phyloP scores from a whole-genome alignment of 331 rosid genomes.

The Malus hybrid region DNA sequence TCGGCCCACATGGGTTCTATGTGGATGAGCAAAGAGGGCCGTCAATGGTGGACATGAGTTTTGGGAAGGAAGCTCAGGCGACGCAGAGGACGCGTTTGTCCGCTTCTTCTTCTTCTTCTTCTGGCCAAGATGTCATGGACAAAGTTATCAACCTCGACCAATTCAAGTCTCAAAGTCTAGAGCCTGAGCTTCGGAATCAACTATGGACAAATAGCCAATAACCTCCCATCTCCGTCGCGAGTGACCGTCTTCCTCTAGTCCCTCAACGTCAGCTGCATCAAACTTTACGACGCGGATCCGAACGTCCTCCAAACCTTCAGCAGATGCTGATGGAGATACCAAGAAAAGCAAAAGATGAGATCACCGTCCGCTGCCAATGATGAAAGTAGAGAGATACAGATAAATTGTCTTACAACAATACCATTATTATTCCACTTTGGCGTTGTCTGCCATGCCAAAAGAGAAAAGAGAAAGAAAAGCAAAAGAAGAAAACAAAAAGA shows the following conservation, averaged over 20 bases:
- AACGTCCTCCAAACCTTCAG: slow-evolving; percentile 70
- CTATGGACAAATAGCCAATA: slow-evolving; percentile 86
- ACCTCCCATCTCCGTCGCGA: slow-evolving; percentile 66
- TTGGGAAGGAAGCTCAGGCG: slow-evolving; percentile 3
- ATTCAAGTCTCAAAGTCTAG: slow-evolving; percentile 21
- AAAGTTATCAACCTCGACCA: slow-evolving; percentile 67
- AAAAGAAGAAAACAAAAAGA: too few species aligned
- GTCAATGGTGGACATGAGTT: slow-evolving; percentile 10
- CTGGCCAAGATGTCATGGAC: slow-evolving; percentile 24
- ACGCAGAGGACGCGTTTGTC: slow-evolving; percentile 24
- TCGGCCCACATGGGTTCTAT: background rate
- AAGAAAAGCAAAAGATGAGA: too few species aligned
- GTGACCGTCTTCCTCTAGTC: slow-evolving; percentile 60
- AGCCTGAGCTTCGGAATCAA: slow-evolving; percentile 65
- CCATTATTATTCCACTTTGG: too few species aligned
- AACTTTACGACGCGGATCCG: slow-evolving; percentile 89
- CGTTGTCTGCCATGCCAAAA: too few species aligned
- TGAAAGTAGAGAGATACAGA: too few species aligned
- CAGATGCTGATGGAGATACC: too few species aligned
- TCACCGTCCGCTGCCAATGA: too few species aligned
- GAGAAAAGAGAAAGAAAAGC: too few species aligned
- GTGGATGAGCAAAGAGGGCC: slow-evolving; percentile 16
- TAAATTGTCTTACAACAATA: too few species aligned
- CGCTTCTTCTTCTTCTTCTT: slow-evolving; percentile 8
- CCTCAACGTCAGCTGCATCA: slow-evolving; percentile 62